A percentile compares a stretch with the other conserved stretches of the same genome.
Conservation (phyloP, 768 basidiomycete species). For the Sporobolomyces roseus region DNA sequence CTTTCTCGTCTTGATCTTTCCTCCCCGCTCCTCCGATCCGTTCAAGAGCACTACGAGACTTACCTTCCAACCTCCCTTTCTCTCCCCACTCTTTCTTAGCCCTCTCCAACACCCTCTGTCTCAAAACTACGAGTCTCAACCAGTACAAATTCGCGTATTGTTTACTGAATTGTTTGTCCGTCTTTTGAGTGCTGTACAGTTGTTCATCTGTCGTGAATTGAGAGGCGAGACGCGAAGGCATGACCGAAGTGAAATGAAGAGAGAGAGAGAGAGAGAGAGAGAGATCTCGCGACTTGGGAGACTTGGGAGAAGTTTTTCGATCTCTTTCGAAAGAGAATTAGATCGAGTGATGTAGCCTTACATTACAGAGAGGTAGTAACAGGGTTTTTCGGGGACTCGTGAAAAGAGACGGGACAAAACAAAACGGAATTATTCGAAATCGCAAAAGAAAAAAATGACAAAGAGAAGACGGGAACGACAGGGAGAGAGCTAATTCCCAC, state of each 20-base stretch:
- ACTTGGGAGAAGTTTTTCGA: no score
- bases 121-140: conserved; percentile 57
- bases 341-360: no score
- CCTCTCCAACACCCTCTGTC: conserved; percentile 54
- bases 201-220: no score
- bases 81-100: conserved; percentile 59
- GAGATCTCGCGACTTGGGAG: background rate
- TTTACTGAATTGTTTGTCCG: conserved; percentile 59
- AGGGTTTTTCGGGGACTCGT: no score
- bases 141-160: conserved; percentile 75
- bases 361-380: no score
- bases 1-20: conserved; percentile 10
- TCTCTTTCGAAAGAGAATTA: no score
- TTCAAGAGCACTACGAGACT: no score
- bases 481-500: no score
- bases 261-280: background rate
- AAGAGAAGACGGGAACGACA: background rate
- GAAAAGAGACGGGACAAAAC: background rate
- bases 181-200: background rate
- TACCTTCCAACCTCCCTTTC: no score
- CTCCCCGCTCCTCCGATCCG: conserved; percentile 47
- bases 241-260: background rate
- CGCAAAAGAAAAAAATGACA: background rate
- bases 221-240: conserved; percentile 18
- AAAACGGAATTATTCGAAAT: background rate